phyloP scores from a whole-genome alignment of 805 yeast genomes.

The Yarrowia sp. region DNA sequence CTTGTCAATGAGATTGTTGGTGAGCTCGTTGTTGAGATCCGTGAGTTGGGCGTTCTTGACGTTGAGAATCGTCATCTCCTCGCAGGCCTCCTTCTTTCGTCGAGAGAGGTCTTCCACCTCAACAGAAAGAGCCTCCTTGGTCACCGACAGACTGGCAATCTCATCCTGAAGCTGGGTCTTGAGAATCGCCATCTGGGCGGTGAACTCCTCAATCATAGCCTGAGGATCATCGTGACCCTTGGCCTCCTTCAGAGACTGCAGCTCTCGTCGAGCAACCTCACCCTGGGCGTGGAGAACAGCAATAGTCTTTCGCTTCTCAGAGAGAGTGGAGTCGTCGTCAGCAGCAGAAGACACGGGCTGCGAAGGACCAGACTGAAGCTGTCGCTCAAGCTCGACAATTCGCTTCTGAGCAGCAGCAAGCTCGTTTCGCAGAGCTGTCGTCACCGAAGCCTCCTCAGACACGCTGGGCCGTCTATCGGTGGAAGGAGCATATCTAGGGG shows the following conservation, averaged over 20 bases:
- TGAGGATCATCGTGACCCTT: slow-evolving; percentile 48
- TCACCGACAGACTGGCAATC: slow-evolving; percentile 50
- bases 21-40: slow-evolving; percentile 52
- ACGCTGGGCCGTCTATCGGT: slow-evolving; percentile 15
- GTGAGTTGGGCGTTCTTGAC: slow-evolving; percentile 50
- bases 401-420: slow-evolving; percentile 46
- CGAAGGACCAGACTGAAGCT: slow-evolving; percentile 40
- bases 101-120: slow-evolving; percentile 47
- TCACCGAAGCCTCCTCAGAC: not conserved
- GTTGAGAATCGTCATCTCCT: slow-evolving; percentile 48
- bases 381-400: slow-evolving; percentile 46
- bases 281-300: slow-evolving; percentile 50
- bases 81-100: slow-evolving; percentile 46
- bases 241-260: slow-evolving; percentile 54
- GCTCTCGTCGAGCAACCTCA: slow-evolving; percentile 51
- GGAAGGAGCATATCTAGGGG: slow-evolving; percentile 14
- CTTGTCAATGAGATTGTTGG: slow-evolving; percentile 50
- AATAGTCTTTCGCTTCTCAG: slow-evolving; percentile 49
- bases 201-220: slow-evolving; percentile 50
- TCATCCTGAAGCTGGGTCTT: slow-evolving; percentile 59
- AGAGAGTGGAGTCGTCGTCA: slow-evolving; percentile 41
- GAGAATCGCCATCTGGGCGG: slow-evolving; percentile 58
- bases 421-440: slow-evolving; percentile 42
- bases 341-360: slow-evolving; percentile 4
- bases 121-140: slow-evolving; percentile 46